Evolutionary conservation across 2,329 filamentous ascomycete species (phyloP).

Genomic region (Alternaria triticimaculans): DNA sequence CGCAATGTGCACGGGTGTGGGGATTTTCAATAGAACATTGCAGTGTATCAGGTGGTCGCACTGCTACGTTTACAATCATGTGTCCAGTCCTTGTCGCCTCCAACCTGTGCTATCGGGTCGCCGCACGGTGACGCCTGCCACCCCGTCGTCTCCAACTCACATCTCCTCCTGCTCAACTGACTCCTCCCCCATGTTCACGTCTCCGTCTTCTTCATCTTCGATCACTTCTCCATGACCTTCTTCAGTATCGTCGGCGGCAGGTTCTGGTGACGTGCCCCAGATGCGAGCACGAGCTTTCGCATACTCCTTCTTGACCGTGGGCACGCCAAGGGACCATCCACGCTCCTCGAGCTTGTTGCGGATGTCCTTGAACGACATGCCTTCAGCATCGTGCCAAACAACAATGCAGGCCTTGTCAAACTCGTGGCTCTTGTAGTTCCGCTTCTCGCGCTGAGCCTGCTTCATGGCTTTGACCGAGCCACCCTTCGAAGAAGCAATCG

Average conservation of each 20-base stretch:
- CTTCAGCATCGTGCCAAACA: constrained; percentile 19
- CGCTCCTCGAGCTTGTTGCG: constrained; percentile 17
- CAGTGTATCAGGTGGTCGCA: not conserved
- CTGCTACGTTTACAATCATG: not conserved
- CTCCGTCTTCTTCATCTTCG: not conserved
- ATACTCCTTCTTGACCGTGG: constrained; percentile 23
- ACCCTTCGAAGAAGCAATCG: not conserved
- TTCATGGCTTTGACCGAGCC: not conserved
- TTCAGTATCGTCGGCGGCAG: not conserved
- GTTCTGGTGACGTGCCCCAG: constrained; percentile 4
- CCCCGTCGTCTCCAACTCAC: not conserved
- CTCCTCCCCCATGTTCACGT: not conserved
- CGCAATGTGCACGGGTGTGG: not conserved
- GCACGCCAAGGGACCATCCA: constrained; percentile 15
- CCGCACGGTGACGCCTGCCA: not conserved
- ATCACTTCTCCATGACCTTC: not conserved
- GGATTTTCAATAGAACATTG: not conserved
- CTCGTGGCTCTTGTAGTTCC: not conserved
- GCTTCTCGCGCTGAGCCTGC: not conserved
- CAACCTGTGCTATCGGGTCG: not conserved
- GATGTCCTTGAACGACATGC: constrained; percentile 16
- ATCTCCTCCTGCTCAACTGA: not conserved
- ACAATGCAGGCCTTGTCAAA: constrained; percentile 24
- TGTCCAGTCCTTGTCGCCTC: not conserved
- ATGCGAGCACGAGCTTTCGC: constrained; percentile 10